phyloP scores from a whole-genome alignment of 371 early-diverging fungal genomes.

The Basidiobolus meristosporus region DNA sequence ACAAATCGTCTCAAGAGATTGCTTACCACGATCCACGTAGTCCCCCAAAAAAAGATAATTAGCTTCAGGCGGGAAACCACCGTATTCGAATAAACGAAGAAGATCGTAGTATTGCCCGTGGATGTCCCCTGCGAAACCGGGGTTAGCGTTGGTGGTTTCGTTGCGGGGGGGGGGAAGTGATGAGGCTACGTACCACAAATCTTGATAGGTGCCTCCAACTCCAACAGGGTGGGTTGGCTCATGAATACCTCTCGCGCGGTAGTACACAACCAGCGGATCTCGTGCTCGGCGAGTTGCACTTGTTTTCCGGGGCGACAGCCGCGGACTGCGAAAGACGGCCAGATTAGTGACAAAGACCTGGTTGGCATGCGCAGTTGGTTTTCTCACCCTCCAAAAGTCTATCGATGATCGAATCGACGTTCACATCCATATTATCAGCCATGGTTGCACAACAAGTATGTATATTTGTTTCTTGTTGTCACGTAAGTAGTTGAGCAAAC shows the following conservation, averaged over 20 bases:
- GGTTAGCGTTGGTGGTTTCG: too few species aligned
- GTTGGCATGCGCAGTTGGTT: too few species aligned
- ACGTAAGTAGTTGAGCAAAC: too few species aligned
- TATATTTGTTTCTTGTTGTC: too few species aligned
- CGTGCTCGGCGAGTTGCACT: conserved; percentile 58
- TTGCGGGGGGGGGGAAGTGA: too few species aligned
- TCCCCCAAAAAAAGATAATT: conserved; percentile 97
- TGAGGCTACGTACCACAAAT: conserved; percentile 24
- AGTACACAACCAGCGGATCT: conserved; percentile 75
- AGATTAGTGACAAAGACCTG: not conserved
- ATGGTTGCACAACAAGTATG: too few species aligned
- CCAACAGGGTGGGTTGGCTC: conserved; percentile 83
- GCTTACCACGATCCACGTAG: conserved; percentile 97
- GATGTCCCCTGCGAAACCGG: too few species aligned
- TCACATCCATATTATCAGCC: conserved; percentile 24
- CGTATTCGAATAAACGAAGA: conserved; percentile 76
- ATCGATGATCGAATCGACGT: conserved; percentile 77
- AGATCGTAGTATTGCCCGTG: conserved; percentile 91
- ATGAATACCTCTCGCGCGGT: conserved; percentile 80
- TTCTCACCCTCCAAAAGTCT: conserved; percentile 73
- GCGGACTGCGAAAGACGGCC: conserved; percentile 18
- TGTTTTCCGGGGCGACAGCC: conserved; percentile 52
- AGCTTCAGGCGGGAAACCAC: conserved; percentile 75
- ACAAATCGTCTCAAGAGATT: conserved; percentile 87
- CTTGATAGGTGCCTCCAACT: conserved; percentile 90